Conservation (phyloP, 129 eudicot species). For the Flaveria linearis region DNA sequence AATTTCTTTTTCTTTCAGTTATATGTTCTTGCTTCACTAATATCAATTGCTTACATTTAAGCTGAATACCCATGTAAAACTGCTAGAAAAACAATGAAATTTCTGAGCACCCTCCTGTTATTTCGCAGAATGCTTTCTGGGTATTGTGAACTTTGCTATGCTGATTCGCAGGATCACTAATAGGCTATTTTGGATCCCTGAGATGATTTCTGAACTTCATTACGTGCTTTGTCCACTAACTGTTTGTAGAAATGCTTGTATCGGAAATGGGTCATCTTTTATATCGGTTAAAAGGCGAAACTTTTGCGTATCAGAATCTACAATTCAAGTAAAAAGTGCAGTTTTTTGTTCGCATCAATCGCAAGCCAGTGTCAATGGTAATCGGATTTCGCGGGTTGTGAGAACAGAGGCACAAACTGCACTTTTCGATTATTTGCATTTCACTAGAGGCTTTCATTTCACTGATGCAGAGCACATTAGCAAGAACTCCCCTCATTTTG, state of each 20-base stretch:
- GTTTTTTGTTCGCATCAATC: conserved; percentile 36
- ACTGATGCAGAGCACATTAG: conserved; percentile 71
- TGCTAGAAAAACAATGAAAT: neutral
- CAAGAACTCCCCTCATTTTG: conserved; percentile 68
- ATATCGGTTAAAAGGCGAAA: conserved; percentile 23
- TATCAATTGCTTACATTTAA: conserved; percentile 10
- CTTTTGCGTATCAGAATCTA: conserved; percentile 37
- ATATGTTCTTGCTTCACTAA: conserved; percentile 8
- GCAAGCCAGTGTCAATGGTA: conserved; percentile 25
- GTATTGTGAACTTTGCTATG: conserved; percentile 41
- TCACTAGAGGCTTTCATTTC: conserved; percentile 63
- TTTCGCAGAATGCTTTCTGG: conserved; percentile 31
- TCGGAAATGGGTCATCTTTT: conserved; percentile 13
- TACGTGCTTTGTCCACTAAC: conserved; percentile 29
- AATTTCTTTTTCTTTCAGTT: neutral
- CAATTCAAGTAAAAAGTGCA: conserved; percentile 12
- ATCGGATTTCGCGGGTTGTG: conserved; percentile 47
- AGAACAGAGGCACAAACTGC: conserved; percentile 71
- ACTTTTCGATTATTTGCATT: conserved; percentile 69
- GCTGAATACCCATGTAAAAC: neutral
- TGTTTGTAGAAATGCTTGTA: conserved; percentile 37
- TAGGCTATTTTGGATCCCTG: conserved; percentile 30
- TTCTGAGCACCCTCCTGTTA: conserved; percentile 16
- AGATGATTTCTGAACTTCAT: conserved; percentile 54
- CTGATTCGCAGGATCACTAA: conserved; percentile 42